Conservation (phyloP, 768 basidiomycete genomes). For the Filobasidium wieringae region DNA sequence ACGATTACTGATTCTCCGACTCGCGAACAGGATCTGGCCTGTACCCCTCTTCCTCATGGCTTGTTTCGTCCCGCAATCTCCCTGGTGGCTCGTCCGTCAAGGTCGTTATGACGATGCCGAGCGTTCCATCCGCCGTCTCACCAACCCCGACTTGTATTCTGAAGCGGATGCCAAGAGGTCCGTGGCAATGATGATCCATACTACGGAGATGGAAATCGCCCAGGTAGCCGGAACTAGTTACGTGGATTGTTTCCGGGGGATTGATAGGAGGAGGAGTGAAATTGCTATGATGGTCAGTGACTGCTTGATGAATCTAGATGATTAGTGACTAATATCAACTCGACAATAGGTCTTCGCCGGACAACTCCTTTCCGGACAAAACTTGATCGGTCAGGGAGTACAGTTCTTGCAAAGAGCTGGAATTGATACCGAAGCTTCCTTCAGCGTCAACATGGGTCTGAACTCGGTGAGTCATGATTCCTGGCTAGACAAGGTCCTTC, state of each 20-base stretch:
- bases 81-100: constrained; percentile 37
- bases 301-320: not conserved
- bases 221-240: constrained; percentile 36
- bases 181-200: constrained; percentile 39
- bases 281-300: constrained; percentile 16
- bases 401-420: constrained; percentile 33
- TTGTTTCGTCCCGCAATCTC: constrained; percentile 22
- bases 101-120: constrained; percentile 24
- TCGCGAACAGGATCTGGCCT: constrained; percentile 23
- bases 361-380: constrained; percentile 10
- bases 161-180: constrained; percentile 33
- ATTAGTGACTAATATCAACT: too few relatives aligned
- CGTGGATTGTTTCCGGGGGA: constrained; percentile 40
- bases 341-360: not conserved
- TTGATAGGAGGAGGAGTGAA: constrained; percentile 24
- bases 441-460: constrained; percentile 23
- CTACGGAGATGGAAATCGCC: constrained; percentile 39
- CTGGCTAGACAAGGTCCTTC: not conserved
- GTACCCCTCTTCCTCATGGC: constrained; percentile 16
- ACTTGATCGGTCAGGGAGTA: constrained; percentile 32
- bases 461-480: constrained; percentile 11
- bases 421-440: constrained; percentile 18
- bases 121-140: constrained; percentile 11
- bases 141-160: constrained; percentile 10
- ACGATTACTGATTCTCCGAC: not conserved